These are phyloP conservation scores for Seminavis robusta DNA, from an alignment of 108 stramenopile species.

Conservation along the genomic window DNA sequence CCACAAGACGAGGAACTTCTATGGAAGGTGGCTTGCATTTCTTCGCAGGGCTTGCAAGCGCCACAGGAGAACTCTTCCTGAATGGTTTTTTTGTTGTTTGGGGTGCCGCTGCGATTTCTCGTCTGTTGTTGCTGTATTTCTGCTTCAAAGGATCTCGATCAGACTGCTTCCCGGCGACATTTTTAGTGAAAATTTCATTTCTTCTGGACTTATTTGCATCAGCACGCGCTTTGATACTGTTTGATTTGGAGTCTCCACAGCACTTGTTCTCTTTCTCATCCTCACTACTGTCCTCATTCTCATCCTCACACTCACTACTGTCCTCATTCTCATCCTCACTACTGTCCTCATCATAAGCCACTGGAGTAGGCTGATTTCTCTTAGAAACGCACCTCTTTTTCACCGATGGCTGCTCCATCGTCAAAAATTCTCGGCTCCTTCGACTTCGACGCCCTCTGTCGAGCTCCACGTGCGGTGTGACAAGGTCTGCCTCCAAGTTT, in stretches of 20 bases:
- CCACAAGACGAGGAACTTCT: too few species aligned
- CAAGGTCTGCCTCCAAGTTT: not conserved
- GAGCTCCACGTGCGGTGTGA: not conserved
- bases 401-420: not conserved
- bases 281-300: not conserved
- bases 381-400: not conserved
- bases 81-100: conserved; percentile 1
- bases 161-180: not conserved
- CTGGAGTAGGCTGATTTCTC: not conserved
- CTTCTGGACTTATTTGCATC: conserved; percentile 6
- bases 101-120: not conserved
- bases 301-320: not conserved
- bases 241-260: not conserved
- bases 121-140: conserved; percentile 2
- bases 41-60: too few species aligned
- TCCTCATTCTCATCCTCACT: conserved; percentile 3
- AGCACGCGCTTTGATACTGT: not conserved
- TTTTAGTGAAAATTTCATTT: conserved; percentile 4
- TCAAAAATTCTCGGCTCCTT: not conserved
- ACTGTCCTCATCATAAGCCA: not conserved
- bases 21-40: too few species aligned
- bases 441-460: not conserved
- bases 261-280: not conserved
- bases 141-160: conserved; percentile 4
- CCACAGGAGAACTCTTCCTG: too few species aligned